Conservation (phyloP, 2,329 filamentous ascomycete genomes). For the Hypomyces rosellus region DNA sequence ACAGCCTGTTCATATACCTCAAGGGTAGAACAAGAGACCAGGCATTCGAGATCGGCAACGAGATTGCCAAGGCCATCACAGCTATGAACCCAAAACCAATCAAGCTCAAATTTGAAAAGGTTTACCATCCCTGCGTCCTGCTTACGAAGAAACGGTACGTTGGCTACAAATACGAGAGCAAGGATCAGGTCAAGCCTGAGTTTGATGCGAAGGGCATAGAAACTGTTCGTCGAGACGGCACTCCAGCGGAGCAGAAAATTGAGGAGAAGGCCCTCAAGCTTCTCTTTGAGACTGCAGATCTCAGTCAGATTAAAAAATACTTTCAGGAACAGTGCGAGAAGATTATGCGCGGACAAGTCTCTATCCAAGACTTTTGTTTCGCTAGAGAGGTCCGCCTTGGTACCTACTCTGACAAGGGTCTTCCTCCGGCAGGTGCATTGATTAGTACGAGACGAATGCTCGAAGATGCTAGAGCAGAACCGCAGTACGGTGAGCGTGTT, state of each 20-base stretch:
- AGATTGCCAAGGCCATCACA: slow-evolving; percentile 84
- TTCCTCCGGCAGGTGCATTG: slow-evolving; percentile 77
- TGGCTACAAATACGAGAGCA: slow-evolving; percentile 89
- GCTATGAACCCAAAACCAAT: slow-evolving; percentile 84
- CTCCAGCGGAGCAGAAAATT: slow-evolving; percentile 91
- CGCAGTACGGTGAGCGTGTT: slow-evolving; percentile 90
- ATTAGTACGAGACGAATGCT: slow-evolving; percentile 85
- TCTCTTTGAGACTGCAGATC: slow-evolving; percentile 82
- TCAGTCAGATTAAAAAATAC: slow-evolving; percentile 82
- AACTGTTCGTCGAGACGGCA: slow-evolving; percentile 90
- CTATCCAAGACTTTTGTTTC: slow-evolving; percentile 93
- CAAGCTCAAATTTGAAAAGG: slow-evolving; percentile 97
- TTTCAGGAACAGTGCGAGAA: slow-evolving; percentile 88
- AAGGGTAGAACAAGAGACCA: slow-evolving; percentile 81
- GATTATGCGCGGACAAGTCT: slow-evolving; percentile 83
- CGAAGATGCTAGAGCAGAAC: slow-evolving; percentile 76
- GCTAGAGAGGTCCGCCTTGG: slow-evolving; percentile 87
- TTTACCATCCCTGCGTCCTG: slow-evolving; percentile 91
- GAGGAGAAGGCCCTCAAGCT: slow-evolving; percentile 87
- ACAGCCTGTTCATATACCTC: slow-evolving; percentile 86
- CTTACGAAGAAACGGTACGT: slow-evolving; percentile 97
- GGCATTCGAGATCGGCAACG: slow-evolving; percentile 86
- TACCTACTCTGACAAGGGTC: slow-evolving; percentile 70
- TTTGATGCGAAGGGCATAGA: slow-evolving; percentile 99
- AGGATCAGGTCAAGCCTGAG: slow-evolving; percentile 68